Conservation (phyloP, 2,329 filamentous ascomycete genomes). For the Arthroderma sp. region DNA sequence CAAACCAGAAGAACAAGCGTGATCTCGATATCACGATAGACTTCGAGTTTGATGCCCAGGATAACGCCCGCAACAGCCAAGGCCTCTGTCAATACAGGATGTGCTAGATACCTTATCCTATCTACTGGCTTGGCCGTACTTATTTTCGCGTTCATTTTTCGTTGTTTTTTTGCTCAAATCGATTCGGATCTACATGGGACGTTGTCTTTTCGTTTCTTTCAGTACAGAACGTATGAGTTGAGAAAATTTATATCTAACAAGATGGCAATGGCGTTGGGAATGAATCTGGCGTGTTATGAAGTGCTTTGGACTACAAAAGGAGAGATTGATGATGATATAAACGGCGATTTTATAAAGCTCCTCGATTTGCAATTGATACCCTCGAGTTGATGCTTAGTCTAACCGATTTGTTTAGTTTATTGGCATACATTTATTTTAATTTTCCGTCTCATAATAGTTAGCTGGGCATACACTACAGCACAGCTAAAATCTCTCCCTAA, state of each 20-base stretch:
- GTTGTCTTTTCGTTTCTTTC: neutral
- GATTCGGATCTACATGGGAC: neutral
- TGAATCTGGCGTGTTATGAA: neutral
- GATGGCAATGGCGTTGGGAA: slow-evolving; percentile 5
- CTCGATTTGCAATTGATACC: slow-evolving; percentile 40
- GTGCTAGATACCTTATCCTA: slow-evolving; percentile 22
- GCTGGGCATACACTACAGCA: no score
- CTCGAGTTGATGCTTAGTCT: slow-evolving; percentile 39
- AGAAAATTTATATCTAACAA: neutral
- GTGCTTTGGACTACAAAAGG: slow-evolving; percentile 9
- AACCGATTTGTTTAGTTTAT: slow-evolving; percentile 19
- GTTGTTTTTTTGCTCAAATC: slow-evolving; percentile 11
- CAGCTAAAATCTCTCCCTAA: no score
- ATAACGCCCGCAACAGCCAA: slow-evolving; percentile 54
- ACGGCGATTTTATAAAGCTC: slow-evolving; percentile 28
- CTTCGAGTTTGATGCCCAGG: slow-evolving; percentile 68
- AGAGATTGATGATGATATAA: slow-evolving; percentile 24
- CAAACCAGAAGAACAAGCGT: slow-evolving; percentile 86
- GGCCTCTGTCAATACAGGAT: slow-evolving; percentile 71
- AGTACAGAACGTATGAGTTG: neutral
- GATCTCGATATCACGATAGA: slow-evolving; percentile 84
- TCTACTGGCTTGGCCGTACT: neutral
- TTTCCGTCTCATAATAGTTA: neutral
- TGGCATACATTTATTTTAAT: neutral
- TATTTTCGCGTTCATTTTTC: slow-evolving; percentile 10